Evolutionary conservation across 2,329 filamentous ascomycete genomes (phyloP), one percentile per base, ranked within the genome.

Genomic region (Emmonsiellopsis sp.): DNA sequence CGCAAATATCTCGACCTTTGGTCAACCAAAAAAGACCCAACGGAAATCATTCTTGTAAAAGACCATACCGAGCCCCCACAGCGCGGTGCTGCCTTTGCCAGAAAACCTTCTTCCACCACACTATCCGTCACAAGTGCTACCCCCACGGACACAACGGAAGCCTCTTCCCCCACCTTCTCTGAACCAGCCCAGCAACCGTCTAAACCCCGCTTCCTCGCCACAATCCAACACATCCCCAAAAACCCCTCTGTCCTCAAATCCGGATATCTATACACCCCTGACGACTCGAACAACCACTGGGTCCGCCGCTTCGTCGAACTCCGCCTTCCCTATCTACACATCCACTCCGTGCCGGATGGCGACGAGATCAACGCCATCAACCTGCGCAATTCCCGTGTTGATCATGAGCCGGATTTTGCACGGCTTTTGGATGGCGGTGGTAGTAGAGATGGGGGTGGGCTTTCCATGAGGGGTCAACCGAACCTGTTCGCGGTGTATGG

Each of bases 401-500:
- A 98, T 66, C 88, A 91, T 62, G 86, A 91, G 57, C 93, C 93
- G 0, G 87, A 94, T 58, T 87, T 97, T 42, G 82, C 92, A 14
- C 83, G 85, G 8, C 72, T 97, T 7, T 77, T 97, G 17, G 61
- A 61, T 59, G 55, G 59, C 54, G 63, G 71, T 65, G 59, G 58
- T 56, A 59, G 40, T 56, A 44, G 42, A 21, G 17, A 63, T 32
- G 50, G 56, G 17, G 59, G 64, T 39, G 70, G 68, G 6, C 62
- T 65, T 8, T 67, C 66, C 11, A 60, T 62, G 36, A 72, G 73
- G 50, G 70, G 74, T 69, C 82, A 69, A 62, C 79, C 83, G 3
- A 86, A 87, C 59, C 87, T 97, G 42, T 98, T 95, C 77, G 93
- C 93, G 10, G 82, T 98, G 49, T 98, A 97, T 66, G 92, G 88